These are phyloP conservation scores for Lyophyllum atratum DNA, from an alignment of 768 basidiomycete species.

Conservation along the genomic window DNA sequence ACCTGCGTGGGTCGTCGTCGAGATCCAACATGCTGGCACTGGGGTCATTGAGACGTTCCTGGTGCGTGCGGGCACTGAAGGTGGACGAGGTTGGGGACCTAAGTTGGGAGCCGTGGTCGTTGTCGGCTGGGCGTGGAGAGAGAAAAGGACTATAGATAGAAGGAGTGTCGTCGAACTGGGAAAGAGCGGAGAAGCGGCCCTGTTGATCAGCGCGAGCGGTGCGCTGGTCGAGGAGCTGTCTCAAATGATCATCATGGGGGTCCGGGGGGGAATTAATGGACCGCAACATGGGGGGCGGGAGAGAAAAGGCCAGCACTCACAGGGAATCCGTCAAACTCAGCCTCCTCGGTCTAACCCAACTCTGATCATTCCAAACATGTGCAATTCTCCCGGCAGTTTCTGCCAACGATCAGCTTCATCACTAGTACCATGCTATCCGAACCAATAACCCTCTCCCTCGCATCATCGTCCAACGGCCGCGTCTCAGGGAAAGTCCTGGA, in stretches of 20 bases:
- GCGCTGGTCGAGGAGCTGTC: constrained; percentile 55
- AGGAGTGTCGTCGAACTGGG: constrained; percentile 66
- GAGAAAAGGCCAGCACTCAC: constrained; percentile 3
- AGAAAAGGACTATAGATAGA: constrained; percentile 70
- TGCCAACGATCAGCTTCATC: background rate
- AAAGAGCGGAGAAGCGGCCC: constrained; percentile 53
- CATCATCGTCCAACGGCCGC: constrained; percentile 65
- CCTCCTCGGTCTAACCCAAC: constrained; percentile 9
- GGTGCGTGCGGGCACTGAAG: constrained; percentile 21
- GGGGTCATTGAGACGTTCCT: constrained; percentile 45
- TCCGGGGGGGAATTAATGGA: constrained; percentile 37
- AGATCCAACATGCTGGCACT: constrained; percentile 57
- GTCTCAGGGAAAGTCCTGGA: constrained; percentile 76
- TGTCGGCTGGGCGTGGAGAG: constrained; percentile 47
- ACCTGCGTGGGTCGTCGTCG: constrained; percentile 51
- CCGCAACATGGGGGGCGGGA: constrained; percentile 39
- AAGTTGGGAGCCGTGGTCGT: constrained; percentile 26
- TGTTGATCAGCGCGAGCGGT: constrained; percentile 48
- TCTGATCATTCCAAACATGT: constrained; percentile 12
- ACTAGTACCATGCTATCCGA: background rate
- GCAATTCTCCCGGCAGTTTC: constrained; percentile 5
- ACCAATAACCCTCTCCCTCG: constrained; percentile 34
- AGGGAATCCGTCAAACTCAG: constrained; percentile 6
- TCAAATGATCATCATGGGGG: constrained; percentile 48
- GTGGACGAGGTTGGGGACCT: constrained; percentile 23